Conservation (phyloP, 352 stramenopile species). For the Globisporangium splendens region DNA sequence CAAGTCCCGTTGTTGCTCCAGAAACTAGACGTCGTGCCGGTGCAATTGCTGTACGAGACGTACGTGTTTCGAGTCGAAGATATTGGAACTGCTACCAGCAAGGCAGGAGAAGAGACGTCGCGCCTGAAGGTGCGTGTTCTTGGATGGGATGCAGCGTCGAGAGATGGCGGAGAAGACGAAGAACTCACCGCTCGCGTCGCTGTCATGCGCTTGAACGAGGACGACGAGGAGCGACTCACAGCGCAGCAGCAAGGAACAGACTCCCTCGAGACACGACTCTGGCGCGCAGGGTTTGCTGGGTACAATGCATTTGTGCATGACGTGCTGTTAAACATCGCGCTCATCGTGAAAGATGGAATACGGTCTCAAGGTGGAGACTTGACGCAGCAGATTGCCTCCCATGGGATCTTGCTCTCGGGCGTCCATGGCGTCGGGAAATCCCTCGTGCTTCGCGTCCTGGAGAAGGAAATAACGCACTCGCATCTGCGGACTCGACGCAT, state of each 20-base stretch:
- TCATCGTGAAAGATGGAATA: conserved; percentile 30
- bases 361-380: not conserved
- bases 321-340: conserved; percentile 48
- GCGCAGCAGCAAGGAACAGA: conserved; percentile 6
- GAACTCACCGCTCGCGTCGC: not conserved
- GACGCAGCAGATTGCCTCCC: conserved; percentile 26
- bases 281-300: conserved; percentile 36
- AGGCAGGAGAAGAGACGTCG: conserved; percentile 1
- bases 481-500: conserved; percentile 18
- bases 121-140: conserved; percentile 2
- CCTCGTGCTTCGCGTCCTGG: conserved; percentile 29
- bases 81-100: not conserved
- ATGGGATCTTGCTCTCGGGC: conserved; percentile 59
- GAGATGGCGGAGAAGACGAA: not conserved
- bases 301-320: conserved; percentile 52
- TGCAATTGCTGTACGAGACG: conserved; percentile 46
- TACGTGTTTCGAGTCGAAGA: conserved; percentile 43
- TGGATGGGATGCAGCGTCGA: not conserved
- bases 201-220: conserved; percentile 16
- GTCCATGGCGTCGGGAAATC: conserved; percentile 72
- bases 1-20: conserved; percentile 15
- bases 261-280: conserved; percentile 26
- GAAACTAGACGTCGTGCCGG: conserved; percentile 16
- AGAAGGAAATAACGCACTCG: conserved; percentile 19
- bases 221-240: conserved; percentile 8